Evolutionary conservation across 768 basidiomycete genomes (phyloP), one percentile per base, ranked within the genome.

Genomic region (Coprinopsis strossmayeri): DNA sequence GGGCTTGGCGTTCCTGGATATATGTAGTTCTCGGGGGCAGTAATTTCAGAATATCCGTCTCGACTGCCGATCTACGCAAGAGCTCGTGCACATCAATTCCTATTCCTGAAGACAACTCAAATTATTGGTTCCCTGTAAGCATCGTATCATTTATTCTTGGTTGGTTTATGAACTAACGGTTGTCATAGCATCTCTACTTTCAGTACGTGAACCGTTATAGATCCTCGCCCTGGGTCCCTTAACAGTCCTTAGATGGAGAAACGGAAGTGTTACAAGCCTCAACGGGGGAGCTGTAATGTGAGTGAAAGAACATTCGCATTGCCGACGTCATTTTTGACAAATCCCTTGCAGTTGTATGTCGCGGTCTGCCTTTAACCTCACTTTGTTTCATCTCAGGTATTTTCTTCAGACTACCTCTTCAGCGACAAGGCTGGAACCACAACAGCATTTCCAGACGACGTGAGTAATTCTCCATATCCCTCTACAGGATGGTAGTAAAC

Each of bases 361-460:
- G 4, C n/a, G 9, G 21, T 42, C 40, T 9, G 4, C 18, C 30
- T 32, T 32, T 15, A 25, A 18, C 40, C 11, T 38, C 11, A 5
- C 10, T 5, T 11, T 12, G 27, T 5, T 21, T 3, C 20, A 35
- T 39, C 27, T 28, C 12, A 52, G 21, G 23, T 23, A 23, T 5
- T 39, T 20, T n/a, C n/a, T 28, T 12, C 51, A 77, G 76, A 78
- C 58, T 77, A 78, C 55, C 59, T 77, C 34, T 77, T 71, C 63
- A 64, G 59, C 45, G 69, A 75, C 54, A 70, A 61, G 37, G 58
- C 73, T 30, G 73, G 72, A 51, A 67, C 63, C 1, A 76, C 74
- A 1, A 77, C 72, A 1, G 70, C 74, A 3, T 79, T 79, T 58
- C 77, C 77, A 24, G 76, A 77, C 61, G 68, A 79, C 58, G 77